Base-by-base conservation (phyloP, 2,329 filamentous ascomycete genomes). In the Grosmannia clavigera region DNA sequence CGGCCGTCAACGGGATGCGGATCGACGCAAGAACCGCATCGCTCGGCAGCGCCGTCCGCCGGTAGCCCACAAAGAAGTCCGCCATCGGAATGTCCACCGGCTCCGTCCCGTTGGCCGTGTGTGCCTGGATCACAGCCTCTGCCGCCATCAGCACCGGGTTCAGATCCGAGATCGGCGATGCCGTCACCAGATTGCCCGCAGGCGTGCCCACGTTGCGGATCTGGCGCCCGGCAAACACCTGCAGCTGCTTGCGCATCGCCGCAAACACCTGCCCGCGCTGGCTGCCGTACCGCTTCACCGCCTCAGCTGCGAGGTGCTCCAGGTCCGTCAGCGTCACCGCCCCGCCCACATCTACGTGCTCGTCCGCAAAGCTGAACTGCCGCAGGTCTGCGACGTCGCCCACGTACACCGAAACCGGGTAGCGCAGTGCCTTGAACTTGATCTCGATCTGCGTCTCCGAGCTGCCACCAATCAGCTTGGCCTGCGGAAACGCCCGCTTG, bases 371-470 rank as follows among this genome's bases (percentile, higher is more conserved):
- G 4, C 77, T 79, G 69, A 90, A 97, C 65, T 92, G 87, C 14
- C 90, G 81, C 61, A 99, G 75, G 73, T 97, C 94, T 0, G 89
- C 78, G 61, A 99, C 96, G 68, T 99, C 94, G 12, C 92, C 92
- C 11, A 97, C 88, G 65, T 87, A 97, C 0, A 99, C 88, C 0
- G 92, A 96, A 1, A 89, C 84, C 4, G 87, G 86, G 70, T 97
- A 97, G 67, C 91, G 82, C 78, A 96, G 83, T 1, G 87, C 90
- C 75, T 97, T 97, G 81, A 99, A 97, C 73, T 96, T 96, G 75
- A 95, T 88, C 74, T 99, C 94, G 62, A 99, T 97, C 73, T 97
- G 94, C 0, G 92, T 97, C 72, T 99, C 94, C 2, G 92, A 95
- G 70, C 91, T 96, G 63, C 94, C 94, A 57, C 91, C 92, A 63